Evolutionary conservation across 805 yeast species (phyloP), one percentile per base, ranked within the genome.

Genomic region (Yamadazyma sp.): DNA sequence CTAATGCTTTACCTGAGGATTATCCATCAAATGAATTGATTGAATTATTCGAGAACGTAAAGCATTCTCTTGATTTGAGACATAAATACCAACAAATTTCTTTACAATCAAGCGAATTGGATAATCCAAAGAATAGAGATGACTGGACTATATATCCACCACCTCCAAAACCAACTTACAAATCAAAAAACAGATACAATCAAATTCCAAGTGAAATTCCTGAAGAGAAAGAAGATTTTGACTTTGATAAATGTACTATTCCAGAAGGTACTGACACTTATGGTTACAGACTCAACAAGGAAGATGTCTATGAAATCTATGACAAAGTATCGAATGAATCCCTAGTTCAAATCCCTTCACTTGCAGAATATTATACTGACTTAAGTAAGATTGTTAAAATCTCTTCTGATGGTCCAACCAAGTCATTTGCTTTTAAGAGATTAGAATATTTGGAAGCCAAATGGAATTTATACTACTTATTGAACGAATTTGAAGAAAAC

Each of bases 341-440:
- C 8, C 49, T 82, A 14, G 73, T 79, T 4, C 54, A 75, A n/a
- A 71, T 87, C 13, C 97, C 98, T n/a, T 70, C 86, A 1, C 69
- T 93, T 40, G 75, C 77, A 35, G 97, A 93, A 32, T 93, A 84
- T 60, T 94, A 86, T 59, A 61, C 76, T 45, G 98, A 91, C 58
- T 62, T 88, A 50, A 93, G 84, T 35, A 75, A 70, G 38, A 75
- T 93, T 45, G 73, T 78, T n/a, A 60, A 73, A 9, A 73, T 86
- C 31, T 82, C 95, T 6, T 80, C 93, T 4, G 96, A 89, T 60
- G 99, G 99, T 0, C 98, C 99, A 4, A 78, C 94, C 11, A 93
- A 93, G 61, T 85, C 96, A 11, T 93, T 93, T 70, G 96, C 98
- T 0, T 93, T 87, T 62, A 80, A 91, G 57, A 76, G 98, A 51